Evolutionary conservation across 2,329 filamentous ascomycete genomes (phyloP), one percentile per base, ranked within the genome.

Genomic region (Diaporthe caulivora): DNA sequence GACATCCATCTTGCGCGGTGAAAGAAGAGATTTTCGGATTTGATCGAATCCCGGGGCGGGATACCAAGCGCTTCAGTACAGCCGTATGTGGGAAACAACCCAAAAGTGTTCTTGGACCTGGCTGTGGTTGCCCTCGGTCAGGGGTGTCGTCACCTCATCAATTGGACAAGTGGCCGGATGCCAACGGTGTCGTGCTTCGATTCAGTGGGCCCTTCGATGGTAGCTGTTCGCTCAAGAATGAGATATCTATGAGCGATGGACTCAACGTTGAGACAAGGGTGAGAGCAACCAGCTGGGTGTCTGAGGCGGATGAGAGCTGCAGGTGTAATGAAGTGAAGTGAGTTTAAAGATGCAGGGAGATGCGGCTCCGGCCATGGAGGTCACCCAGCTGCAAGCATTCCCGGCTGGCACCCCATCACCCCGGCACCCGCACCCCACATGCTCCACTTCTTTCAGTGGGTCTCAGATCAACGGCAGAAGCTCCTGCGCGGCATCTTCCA

Each of bases 1-100:
- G 80, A 98, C 92, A 82, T 99, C 97, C 97, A 99, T 99, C 78
- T 77, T 87, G 83, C 78, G 76, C 67, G 71, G 64, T 34, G n/a
- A 42, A 24, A 26, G 8, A n/a, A 24, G 1, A 13, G 0, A 10
- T 11, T n/a, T 8, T 15, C 21, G 29, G 24, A 10, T 44, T 49
- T 24, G 18, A 9, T 40, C n/a, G 55, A 34, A 7, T 31, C 21
- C 54, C 53, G 58, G 34, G 29, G n/a, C 54, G 58, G 34, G 29
- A 18, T 47, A 21, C 29, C 42, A 65, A n/a, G 15, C 18, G 10
- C 42, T 64, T 44, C 3, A 17, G 21, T 24, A 34, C 3, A 21
- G 17, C 8, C n/a, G 47, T 47, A 21, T 18, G 29, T 31, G 15
- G 9, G 3, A 18, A 11, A 21, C 29, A 17, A 40, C 11, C 24